phyloP scores from a whole-genome alignment of 306 rosid species.

The Casuarina cunninghamiana region DNA sequence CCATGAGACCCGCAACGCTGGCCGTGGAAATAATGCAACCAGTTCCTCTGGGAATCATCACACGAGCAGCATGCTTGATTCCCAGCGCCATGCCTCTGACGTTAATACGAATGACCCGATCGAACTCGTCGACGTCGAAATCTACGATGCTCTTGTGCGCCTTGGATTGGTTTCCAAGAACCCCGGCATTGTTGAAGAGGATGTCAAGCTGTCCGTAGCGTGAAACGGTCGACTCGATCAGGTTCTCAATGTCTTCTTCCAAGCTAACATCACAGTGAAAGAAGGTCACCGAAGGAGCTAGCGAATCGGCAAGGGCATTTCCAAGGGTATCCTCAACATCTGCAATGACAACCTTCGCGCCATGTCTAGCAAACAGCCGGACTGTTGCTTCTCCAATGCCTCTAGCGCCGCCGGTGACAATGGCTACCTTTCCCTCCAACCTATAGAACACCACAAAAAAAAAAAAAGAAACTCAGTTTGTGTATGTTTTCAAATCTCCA shows the following conservation, averaged over 20 bases:
- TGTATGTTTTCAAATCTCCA: background rate
- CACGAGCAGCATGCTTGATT: slow-evolving; percentile 81
- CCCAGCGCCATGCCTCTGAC: slow-evolving; percentile 87
- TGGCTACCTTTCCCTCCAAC: slow-evolving; percentile 84
- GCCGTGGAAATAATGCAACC: slow-evolving; percentile 76
- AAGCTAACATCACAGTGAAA: slow-evolving; percentile 70
- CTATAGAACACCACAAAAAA: slow-evolving; percentile 31
- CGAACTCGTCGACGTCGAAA: slow-evolving; percentile 69
- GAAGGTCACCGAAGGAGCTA: slow-evolving; percentile 53
- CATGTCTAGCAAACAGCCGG: slow-evolving; percentile 64
- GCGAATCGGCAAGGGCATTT: slow-evolving; percentile 44
- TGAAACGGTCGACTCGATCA: slow-evolving; percentile 46
- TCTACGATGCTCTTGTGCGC: slow-evolving; percentile 64
- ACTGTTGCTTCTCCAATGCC: slow-evolving; percentile 89
- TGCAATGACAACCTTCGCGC: slow-evolving; percentile 77
- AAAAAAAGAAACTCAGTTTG: background rate
- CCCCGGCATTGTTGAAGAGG: slow-evolving; percentile 85
- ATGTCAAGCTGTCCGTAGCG: slow-evolving; percentile 71
- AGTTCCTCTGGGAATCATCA: slow-evolving; percentile 61
- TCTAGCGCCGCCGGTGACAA: slow-evolving; percentile 80
- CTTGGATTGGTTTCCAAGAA: slow-evolving; percentile 67
- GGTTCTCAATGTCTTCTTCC: slow-evolving; percentile 62
- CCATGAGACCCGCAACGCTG: slow-evolving; percentile 75
- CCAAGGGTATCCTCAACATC: slow-evolving; percentile 68
- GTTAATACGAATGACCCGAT: slow-evolving; percentile 69